Percentiles rank a stretch among this genome's conserved stretches.
These are phyloP conservation scores for Bruguiera gymnorhiza DNA, from an alignment of 345 rosid genomes.

Conservation along the genomic window DNA sequence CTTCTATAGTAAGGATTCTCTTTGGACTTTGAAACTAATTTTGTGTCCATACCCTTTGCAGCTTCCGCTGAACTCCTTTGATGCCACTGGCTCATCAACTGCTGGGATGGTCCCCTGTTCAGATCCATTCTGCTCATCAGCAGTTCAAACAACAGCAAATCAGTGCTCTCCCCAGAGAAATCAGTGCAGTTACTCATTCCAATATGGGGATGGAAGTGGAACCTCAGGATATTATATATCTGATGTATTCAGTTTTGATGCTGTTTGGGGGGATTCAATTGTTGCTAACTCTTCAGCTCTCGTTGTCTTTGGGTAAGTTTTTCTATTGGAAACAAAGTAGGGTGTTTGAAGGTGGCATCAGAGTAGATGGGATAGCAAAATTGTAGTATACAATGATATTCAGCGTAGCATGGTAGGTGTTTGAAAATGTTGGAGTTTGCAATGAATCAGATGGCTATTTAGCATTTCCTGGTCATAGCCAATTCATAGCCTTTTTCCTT, in stretches of 20 bases:
- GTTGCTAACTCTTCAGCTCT: conserved; percentile 79
- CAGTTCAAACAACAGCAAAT: conserved; percentile 56
- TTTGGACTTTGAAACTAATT: conserved; percentile 1
- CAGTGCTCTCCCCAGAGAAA: conserved; percentile 61
- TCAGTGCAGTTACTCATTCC: conserved; percentile 80
- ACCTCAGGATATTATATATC: conserved; percentile 80
- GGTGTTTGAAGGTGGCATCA: background rate
- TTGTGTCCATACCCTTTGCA: conserved; percentile 26
- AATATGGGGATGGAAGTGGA: conserved; percentile 94
- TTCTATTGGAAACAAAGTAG: background rate
- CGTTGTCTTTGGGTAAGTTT: conserved; percentile 75
- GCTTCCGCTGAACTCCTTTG: conserved; percentile 78
- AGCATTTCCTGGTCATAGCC: too few species aligned
- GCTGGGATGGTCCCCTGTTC: conserved; percentile 55
- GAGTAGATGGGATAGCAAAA: too few species aligned
- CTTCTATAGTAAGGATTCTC: background rate
- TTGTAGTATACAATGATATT: too few species aligned
- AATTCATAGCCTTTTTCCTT: too few species aligned
- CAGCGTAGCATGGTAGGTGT: too few species aligned
- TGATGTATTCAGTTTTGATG: conserved; percentile 65
- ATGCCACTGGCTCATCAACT: conserved; percentile 63
- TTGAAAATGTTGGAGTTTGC: too few species aligned
- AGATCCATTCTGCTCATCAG: conserved; percentile 35
- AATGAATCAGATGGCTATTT: too few species aligned
- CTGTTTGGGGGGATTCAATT: conserved; percentile 60